phyloP scores from a whole-genome alignment of 148 eudicot species.

The Beta vulgaris region DNA sequence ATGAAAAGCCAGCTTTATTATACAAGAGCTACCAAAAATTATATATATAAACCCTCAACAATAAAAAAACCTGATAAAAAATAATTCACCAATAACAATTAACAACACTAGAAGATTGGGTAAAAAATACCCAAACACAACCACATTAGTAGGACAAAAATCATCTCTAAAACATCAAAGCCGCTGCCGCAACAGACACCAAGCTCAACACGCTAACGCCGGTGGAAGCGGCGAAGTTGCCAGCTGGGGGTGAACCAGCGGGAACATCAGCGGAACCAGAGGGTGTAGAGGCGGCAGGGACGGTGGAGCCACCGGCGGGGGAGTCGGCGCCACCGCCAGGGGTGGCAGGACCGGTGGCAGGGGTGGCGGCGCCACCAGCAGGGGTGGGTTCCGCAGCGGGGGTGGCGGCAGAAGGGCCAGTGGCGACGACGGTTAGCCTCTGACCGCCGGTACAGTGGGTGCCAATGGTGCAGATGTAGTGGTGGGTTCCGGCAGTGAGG shows the following conservation, averaged over 20 bases:
- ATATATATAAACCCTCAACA: constrained; percentile 4
- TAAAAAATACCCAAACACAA: constrained; percentile 3
- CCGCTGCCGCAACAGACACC: constrained; percentile 18
- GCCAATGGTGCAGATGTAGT: constrained; percentile 53
- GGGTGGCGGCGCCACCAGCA: neutral
- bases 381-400: constrained; percentile 19
- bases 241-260: constrained; percentile 1
- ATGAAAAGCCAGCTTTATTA: constrained; percentile 22
- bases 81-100: neutral
- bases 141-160: neutral
- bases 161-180: constrained; percentile 23
- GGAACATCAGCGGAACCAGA: neutral
- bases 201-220: constrained; percentile 28
- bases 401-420: constrained; percentile 25
- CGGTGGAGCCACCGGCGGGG: constrained; percentile 18
- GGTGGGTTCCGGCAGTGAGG: constrained; percentile 42
- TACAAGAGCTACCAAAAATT: constrained; percentile 15
- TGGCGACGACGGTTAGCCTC: constrained; percentile 43
- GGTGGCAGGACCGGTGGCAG: constrained; percentile 9
- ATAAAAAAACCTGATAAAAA: constrained; percentile 2
- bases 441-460: constrained; percentile 43
- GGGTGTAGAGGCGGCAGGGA: neutral
- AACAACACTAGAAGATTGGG: neutral
- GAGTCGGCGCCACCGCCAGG: constrained; percentile 2
- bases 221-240: constrained; percentile 18